phyloP scores from a whole-genome alignment of 2,329 filamentous ascomycete species.

The Gyromitra esculenta region DNA sequence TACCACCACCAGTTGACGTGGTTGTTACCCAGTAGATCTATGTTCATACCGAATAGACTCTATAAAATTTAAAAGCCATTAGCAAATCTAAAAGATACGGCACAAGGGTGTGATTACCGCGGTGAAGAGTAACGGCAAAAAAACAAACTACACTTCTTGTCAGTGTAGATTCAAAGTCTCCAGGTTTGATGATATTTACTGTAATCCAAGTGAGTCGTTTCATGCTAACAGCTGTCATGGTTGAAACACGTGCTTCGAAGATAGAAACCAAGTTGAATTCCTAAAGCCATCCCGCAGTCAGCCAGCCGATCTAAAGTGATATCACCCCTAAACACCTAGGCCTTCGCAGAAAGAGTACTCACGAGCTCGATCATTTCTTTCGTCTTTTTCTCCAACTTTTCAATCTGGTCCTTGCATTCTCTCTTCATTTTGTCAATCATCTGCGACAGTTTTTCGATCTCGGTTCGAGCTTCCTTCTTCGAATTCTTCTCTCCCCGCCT shows the following conservation, averaged over 20 bases:
- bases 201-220: slow-evolving; percentile 50
- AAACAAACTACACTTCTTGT: slow-evolving; percentile 35
- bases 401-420: slow-evolving; percentile 31
- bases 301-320: neutral
- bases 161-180: neutral
- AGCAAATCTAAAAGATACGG: neutral
- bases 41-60: slow-evolving; percentile 52
- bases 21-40: slow-evolving; percentile 30
- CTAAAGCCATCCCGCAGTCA: slow-evolving; percentile 16
- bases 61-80: neutral
- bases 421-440: slow-evolving; percentile 34
- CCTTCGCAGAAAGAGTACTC: neutral
- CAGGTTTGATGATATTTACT: neutral
- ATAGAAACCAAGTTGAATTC: slow-evolving; percentile 51
- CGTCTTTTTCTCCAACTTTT: slow-evolving; percentile 40
- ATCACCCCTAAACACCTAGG: neutral
- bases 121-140: slow-evolving; percentile 47
- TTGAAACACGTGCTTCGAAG: slow-evolving; percentile 50
- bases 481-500: neutral
- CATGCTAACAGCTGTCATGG: slow-evolving; percentile 44
- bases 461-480: neutral
- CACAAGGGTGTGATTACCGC: slow-evolving; percentile 28
- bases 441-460: slow-evolving; percentile 16
- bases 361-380: slow-evolving; percentile 49
- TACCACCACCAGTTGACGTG: slow-evolving; percentile 46